Base-by-base conservation (phyloP, 2,329 filamentous ascomycete species). In the Sporothrix schenckii region DNA sequence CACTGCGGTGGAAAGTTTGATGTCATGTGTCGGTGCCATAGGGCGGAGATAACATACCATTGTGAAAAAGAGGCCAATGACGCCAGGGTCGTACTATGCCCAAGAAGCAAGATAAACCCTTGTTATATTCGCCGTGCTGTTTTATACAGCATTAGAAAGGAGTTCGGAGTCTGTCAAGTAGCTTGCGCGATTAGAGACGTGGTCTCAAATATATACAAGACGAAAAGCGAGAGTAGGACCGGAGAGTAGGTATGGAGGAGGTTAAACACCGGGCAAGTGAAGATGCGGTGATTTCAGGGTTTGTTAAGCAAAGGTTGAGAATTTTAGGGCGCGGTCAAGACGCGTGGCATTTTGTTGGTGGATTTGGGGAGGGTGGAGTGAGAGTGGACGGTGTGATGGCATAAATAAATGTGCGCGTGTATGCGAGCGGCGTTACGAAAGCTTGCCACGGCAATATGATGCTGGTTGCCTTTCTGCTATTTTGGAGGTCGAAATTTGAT, bases 401-500 rank as follows among this genome's bases (percentile, higher is more conserved):
- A 44, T 16, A 44, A n/a, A 41, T 24, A 41, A 56, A 65, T 58
- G 50, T 47, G 58, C 63, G 68, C 34, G 69, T 34, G 67, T 30
- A 70, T 11, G 66, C 19, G 61, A 54, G 70, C 44, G 34, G 71
- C 69, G 69, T 63, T 66, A 56, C 63, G 72, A 54, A 47, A 47
- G 39, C 54, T 52, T 24, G 53, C 39, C 24, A 44, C 24, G 61
- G 54, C 60, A 56, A 61, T 67, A 65, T 50, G 70, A 63, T 68
- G 66, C 61, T 69, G 70, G 44, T 16, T 41, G 30, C 47, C 34
- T 69, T 53, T 69, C 56, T 69, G 30, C 50, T 68, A 69, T 69
- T 72, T 71, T 70, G 71, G 72, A 73, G 68, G 71, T 30, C n/a
- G 24, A 19, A 54, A 19, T 30, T 54, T 68, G 63, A 67, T 39